Conservation (phyloP, 2,329 filamentous ascomycete genomes). For the Colletotrichum tropicicola region DNA sequence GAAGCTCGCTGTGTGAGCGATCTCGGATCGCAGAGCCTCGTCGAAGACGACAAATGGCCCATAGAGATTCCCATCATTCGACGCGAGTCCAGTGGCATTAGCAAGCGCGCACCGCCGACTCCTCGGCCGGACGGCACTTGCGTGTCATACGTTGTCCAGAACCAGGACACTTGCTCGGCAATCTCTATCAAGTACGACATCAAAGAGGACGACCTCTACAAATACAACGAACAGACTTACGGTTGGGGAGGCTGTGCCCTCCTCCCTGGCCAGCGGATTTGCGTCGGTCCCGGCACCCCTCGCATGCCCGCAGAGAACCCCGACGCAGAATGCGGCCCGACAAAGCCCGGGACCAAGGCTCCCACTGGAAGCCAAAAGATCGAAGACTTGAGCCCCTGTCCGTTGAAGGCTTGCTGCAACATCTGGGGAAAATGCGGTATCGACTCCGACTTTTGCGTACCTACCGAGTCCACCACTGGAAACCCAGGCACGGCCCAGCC, state of each 20-base stretch:
- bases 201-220: constrained; percentile 42
- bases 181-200: constrained; percentile 43
- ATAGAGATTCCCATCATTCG: no score
- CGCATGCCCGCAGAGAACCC: not conserved
- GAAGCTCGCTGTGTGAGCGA: not conserved
- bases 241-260: constrained; percentile 15
- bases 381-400: constrained; percentile 59
- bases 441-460: not conserved
- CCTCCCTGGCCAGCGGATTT: not conserved
- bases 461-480: not conserved
- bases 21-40: not conserved
- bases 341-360: not conserved
- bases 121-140: not conserved
- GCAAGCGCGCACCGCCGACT: not conserved
- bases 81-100: no score
- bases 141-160: constrained; percentile 30
- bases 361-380: constrained; percentile 35
- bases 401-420: constrained; percentile 36
- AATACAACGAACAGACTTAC: constrained; percentile 51
- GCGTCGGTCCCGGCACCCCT: not conserved
- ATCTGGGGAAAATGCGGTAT: not conserved
- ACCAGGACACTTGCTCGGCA: constrained; percentile 42
- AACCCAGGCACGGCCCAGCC: not conserved
- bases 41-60: no score
- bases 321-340: not conserved